A percentile compares a stretch with the other conserved stretches of the same genome.
Conservation (phyloP, 148 eudicot species). For the Euryodendron excelsum region DNA sequence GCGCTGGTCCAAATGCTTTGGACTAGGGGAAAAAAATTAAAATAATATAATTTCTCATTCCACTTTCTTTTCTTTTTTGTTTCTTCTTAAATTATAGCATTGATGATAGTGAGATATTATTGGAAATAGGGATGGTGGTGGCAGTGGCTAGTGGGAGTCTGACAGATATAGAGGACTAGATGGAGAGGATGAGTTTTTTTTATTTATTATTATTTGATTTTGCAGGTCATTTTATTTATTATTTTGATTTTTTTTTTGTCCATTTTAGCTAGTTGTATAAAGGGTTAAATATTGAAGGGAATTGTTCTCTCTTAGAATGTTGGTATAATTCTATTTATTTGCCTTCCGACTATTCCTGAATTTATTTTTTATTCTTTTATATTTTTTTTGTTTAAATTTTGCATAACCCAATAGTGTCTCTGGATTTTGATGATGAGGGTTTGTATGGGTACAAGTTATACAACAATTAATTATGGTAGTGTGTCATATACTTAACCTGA, state of each 20-base stretch:
- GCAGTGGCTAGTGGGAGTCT: not conserved
- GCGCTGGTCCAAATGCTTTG: conserved; percentile 92
- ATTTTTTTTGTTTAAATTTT: too few species aligned
- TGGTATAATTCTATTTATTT: too few species aligned
- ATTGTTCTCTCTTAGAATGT: not conserved
- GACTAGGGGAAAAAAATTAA: conserved; percentile 27
- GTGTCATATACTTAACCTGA: too few species aligned
- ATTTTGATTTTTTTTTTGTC: too few species aligned
- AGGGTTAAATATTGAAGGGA: not conserved
- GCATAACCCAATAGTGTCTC: too few species aligned
- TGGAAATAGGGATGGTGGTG: not conserved
- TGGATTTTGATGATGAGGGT: too few species aligned
- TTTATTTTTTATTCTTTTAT: too few species aligned
- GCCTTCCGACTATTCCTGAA: too few species aligned
- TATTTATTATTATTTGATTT: conserved; percentile 5
- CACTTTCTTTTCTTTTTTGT: not conserved
- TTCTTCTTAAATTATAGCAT: not conserved
- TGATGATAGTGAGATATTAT: not conserved
- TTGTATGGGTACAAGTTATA: too few species aligned
- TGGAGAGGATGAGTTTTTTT: not conserved
- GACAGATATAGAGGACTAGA: not conserved
- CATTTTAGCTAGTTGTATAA: not conserved
- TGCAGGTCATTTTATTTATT: not conserved
- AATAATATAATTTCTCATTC: not conserved
- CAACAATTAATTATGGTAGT: too few species aligned